Evolutionary conservation across 495 filamentous ascomycete genomes (phyloP), one percentile per base, ranked within the genome.

Genomic region (Haplographium delicatum): DNA sequence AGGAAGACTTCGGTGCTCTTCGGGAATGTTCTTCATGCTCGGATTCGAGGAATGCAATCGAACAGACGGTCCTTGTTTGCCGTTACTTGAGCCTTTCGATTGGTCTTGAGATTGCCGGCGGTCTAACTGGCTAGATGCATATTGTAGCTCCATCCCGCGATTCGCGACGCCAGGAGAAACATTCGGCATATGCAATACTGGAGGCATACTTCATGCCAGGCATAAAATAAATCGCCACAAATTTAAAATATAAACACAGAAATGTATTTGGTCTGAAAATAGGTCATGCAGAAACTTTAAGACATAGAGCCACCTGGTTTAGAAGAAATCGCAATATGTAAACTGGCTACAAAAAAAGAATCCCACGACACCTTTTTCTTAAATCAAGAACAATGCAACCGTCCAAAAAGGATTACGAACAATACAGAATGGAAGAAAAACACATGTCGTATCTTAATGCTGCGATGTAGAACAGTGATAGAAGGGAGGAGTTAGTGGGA

Each of bases 1-100:
- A 18, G 93, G 93, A 28, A 95, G 67, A 44, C 9, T 38, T 48
- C 48, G 28, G 18, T n/a, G 34, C 44, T 27, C 20, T 16, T 10
- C 19, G 18, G 28, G 9, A 18, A 28, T 15, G 2, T 18, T 27
- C 8, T 44, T 13, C 5, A 24, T 22, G 19, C 15, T 31, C n/a
- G 42, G 42, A 13, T 24, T 31, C 42, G 40, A 45, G 9, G 43
- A 31, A 26, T 15, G 8, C 9, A 34, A 19, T 41, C 42, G 11
- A 28, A 37, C 15, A 5, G 31, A 5, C 7, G 45, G 33, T 1
- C 11, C 10, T 26, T 44, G 40, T 3, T 50, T 35, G 23, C 15
- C 35, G 22, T 39, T 39, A 8, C 18, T 31, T 26, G 33, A 13
- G 19, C 3, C 35, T 11, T 30, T 42, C n/a, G 35, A 28, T 23